These are phyloP conservation scores for Ophiocordyceps unilateralis DNA, from an alignment of 2,329 filamentous ascomycete species.

Conservation along the genomic window DNA sequence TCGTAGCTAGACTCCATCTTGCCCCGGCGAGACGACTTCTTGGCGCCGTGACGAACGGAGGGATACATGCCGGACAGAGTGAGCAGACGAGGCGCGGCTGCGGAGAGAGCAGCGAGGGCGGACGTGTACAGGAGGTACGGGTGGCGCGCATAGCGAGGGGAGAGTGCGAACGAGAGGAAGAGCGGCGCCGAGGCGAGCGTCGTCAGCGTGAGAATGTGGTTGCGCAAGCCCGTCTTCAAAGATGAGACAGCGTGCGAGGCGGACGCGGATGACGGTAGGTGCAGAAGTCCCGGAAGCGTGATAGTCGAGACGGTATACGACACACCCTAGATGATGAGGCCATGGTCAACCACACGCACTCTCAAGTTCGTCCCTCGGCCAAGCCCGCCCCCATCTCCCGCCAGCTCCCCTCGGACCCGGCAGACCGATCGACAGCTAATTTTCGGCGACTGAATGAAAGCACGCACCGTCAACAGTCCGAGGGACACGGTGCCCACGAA, in stretches of 20 bases:
- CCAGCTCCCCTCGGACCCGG: no score
- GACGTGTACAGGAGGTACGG: slow-evolving; percentile 83
- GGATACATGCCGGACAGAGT: slow-evolving; percentile 16
- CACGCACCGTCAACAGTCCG: slow-evolving; percentile 68
- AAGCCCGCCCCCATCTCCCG: no score
- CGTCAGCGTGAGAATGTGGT: slow-evolving; percentile 50
- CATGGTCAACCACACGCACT: slow-evolving; percentile 1
- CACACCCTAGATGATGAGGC: slow-evolving; percentile 44
- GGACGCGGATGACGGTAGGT: slow-evolving; percentile 57
- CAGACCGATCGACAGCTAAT: no score
- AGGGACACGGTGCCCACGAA: slow-evolving; percentile 85
- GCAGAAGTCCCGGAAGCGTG: slow-evolving; percentile 63
- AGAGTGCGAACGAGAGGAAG: slow-evolving; percentile 60
- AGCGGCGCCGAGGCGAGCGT: slow-evolving; percentile 55
- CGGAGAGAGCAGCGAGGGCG: slow-evolving; percentile 46
- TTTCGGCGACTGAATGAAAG: neutral
- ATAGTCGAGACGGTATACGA: slow-evolving; percentile 70
- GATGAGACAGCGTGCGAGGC: slow-evolving; percentile 55
- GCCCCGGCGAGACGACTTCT: slow-evolving; percentile 13
- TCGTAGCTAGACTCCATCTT: slow-evolving; percentile 59
- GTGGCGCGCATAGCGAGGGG: slow-evolving; percentile 58
- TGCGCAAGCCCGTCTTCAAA: slow-evolving; percentile 44
- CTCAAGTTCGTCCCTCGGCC: no score
- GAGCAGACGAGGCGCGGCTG: slow-evolving; percentile 31
- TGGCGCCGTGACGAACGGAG: slow-evolving; percentile 10